phyloP scores from a whole-genome alignment of 345 rosid genomes.

The Salix dunnii region DNA sequence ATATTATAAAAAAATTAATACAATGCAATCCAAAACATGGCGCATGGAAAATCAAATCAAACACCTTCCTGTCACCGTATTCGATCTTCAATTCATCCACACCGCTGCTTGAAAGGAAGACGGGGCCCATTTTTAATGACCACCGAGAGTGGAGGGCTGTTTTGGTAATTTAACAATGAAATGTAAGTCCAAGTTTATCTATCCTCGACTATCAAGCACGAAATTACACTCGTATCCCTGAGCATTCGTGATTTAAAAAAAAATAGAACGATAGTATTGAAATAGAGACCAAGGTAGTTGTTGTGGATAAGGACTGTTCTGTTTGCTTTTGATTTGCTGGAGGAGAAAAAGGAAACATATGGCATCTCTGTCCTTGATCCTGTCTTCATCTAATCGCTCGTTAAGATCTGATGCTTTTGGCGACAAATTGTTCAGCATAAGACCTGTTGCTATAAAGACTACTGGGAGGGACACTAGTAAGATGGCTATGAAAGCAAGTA shows the following conservation, averaged over 20 bases:
- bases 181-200: too few species aligned
- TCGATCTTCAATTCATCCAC: background rate
- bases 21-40: too few species aligned
- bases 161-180: background rate
- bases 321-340: background rate
- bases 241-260: background rate
- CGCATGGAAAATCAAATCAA: background rate
- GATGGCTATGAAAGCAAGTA: conserved; percentile 2
- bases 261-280: too few species aligned
- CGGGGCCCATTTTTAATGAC: background rate
- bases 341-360: background rate
- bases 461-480: background rate
- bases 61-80: background rate
- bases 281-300: background rate
- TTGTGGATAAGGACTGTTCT: background rate
- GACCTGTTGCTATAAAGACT: background rate
- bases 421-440: background rate
- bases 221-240: background rate
- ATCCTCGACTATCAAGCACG: background rate
- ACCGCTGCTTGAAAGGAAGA: background rate
- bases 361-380: background rate
- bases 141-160: background rate
- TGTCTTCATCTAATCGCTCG: background rate
- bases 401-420: background rate
- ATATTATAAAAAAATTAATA: too few species aligned